Evolutionary conservation across 1,139 yeast species (phyloP).

Genomic region (Pichia cactophila): DNA sequence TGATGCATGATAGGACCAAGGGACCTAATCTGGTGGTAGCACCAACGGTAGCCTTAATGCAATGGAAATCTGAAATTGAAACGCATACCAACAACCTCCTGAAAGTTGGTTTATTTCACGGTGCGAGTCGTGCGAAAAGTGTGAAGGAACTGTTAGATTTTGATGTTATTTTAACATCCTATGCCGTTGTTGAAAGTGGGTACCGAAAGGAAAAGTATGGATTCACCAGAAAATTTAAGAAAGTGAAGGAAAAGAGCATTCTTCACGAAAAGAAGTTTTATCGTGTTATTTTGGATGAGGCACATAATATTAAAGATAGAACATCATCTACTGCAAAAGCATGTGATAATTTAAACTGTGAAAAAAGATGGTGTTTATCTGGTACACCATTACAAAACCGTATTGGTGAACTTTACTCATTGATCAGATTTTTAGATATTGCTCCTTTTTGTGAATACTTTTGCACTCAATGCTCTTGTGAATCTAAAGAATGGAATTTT

Average conservation of each 20-base stretch:
- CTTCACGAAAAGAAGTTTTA: conserved; percentile 73
- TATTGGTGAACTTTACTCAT: conserved; percentile 91
- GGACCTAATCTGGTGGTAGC: conserved; percentile 86
- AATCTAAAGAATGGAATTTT: conserved; percentile 74
- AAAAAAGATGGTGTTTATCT: conserved; percentile 81
- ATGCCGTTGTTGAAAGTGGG: conserved; percentile 83
- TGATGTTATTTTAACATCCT: conserved; percentile 85
- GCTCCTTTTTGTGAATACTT: conserved; percentile 84
- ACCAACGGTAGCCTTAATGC: conserved; percentile 96
- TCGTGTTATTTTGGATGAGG: conserved; percentile 91
- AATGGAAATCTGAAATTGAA: conserved; percentile 91
- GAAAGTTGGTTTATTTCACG: conserved; percentile 71
- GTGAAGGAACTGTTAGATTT: conserved; percentile 49
- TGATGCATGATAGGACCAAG: conserved; percentile 59
- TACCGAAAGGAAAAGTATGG: conserved; percentile 80
- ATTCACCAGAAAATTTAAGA: conserved; percentile 59
- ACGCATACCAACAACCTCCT: conserved; percentile 68
- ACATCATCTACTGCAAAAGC: conserved; percentile 91
- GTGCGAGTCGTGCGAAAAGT: conserved; percentile 62
- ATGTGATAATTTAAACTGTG: conserved; percentile 63
- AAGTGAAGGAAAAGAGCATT: conserved; percentile 68
- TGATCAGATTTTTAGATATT: conserved; percentile 73
- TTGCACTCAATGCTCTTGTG: conserved; percentile 86
- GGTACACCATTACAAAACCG: conserved; percentile 97
- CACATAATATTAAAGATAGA: conserved; percentile 93